phyloP scores from a whole-genome alignment of 163 green algal genomes.

The Scenedesmus sp. region DNA sequence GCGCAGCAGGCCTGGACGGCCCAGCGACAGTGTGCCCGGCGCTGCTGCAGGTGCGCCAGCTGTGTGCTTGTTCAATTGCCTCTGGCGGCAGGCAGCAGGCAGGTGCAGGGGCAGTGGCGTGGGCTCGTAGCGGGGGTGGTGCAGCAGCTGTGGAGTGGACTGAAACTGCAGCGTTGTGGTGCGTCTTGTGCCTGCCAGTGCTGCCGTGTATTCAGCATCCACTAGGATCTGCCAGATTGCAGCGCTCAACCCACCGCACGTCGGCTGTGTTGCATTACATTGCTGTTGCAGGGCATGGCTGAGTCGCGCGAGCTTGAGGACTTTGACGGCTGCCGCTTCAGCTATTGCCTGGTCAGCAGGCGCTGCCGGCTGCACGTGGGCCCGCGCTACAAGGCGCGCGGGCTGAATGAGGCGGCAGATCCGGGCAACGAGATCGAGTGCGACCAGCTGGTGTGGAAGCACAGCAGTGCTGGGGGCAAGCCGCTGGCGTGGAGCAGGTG shows the following conservation, averaged over 20 bases:
- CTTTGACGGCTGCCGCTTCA: slow-evolving; percentile 70
- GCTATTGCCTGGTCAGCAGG: slow-evolving; percentile 77
- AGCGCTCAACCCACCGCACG: not conserved
- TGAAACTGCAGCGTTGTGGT: not conserved
- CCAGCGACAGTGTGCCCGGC: slow-evolving; percentile 79
- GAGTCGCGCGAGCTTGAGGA: slow-evolving; percentile 84
- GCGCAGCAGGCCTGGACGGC: slow-evolving; percentile 70
- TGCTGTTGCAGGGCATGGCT: slow-evolving; percentile 79
- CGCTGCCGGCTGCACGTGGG: slow-evolving; percentile 92
- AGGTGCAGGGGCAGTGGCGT: not conserved
- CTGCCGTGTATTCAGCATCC: too few species aligned
- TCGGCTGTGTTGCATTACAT: not conserved
- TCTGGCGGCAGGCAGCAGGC: not conserved
- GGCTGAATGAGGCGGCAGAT: slow-evolving; percentile 88
- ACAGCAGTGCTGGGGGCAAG: not conserved
- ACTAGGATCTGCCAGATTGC: not conserved
- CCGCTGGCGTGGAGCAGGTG: slow-evolving; percentile 53
- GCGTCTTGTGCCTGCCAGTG: not conserved
- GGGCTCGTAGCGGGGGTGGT: not conserved
- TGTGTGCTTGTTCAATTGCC: not conserved
- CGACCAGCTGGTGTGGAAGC: slow-evolving; percentile 79
- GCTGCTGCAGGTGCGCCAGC: slow-evolving; percentile 84
- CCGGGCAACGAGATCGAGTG: slow-evolving; percentile 91
- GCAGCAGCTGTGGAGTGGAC: not conserved
- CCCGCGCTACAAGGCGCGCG: slow-evolving; percentile 94